A percentile compares a stretch with the other conserved stretches of the same genome.
Evolutionary conservation across 2,329 filamentous ascomycete species (phyloP).

Genomic region (Colletotrichum melonis): DNA sequence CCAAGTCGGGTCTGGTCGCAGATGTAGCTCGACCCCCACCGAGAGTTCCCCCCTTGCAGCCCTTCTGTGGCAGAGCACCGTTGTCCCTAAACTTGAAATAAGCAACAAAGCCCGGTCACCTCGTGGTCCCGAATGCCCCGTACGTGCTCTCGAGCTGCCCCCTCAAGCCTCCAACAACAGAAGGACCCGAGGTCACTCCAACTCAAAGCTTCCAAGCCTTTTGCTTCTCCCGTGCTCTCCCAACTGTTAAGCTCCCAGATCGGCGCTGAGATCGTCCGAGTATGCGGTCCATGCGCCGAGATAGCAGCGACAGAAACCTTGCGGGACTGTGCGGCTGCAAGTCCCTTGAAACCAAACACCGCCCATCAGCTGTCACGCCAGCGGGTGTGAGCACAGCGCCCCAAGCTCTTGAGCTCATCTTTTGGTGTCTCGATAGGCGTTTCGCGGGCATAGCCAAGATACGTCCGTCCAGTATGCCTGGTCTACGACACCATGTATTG

Average conservation of each 20-base stretch:
- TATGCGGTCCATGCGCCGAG: conserved; percentile 32
- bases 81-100: not conserved
- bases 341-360: conserved; percentile 33
- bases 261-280: conserved; percentile 34
- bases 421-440: conserved; percentile 20
- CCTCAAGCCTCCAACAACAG: not conserved
- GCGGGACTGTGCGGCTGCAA: conserved; percentile 27
- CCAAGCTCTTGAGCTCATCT: conserved; percentile 31
- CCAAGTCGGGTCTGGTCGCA: not conserved
- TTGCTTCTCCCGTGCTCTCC: not conserved
- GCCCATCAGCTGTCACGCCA: conserved; percentile 27
- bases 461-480: conserved; percentile 28
- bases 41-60: conserved; percentile 21
- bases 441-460: conserved; percentile 26
- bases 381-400: conserved; percentile 2
- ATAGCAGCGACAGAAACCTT: conserved; percentile 12
- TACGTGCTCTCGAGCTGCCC: not conserved
- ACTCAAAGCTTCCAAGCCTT: not conserved
- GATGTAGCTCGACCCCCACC: conserved; percentile 12
- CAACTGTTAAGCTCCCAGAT: not conserved
- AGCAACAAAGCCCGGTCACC: conserved; percentile 4
- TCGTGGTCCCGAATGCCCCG: not conserved
- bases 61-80: conserved; percentile 21
- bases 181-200: not conserved
- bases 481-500: conserved; percentile 9